These are phyloP conservation scores for Epichloe coenophiala DNA, from an alignment of 2,329 filamentous ascomycete genomes.

Conservation along the genomic window DNA sequence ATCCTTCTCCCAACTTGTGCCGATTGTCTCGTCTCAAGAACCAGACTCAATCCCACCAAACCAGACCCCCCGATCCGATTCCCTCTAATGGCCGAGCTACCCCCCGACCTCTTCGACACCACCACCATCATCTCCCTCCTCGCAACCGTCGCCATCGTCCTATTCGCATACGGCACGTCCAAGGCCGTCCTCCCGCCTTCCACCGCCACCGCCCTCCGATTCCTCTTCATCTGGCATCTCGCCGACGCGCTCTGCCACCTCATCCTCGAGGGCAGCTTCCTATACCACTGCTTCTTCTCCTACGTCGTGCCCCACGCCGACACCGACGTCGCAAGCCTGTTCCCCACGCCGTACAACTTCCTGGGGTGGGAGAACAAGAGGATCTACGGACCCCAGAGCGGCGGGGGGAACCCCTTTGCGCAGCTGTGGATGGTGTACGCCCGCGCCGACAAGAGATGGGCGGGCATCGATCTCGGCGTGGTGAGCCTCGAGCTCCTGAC, in stretches of 20 bases:
- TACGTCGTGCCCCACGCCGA: constrained; percentile 20
- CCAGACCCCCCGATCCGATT: not conserved
- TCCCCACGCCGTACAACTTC: constrained; percentile 38
- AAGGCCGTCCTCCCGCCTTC: constrained; percentile 31
- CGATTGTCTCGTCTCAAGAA: too few species aligned
- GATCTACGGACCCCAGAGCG: constrained; percentile 44
- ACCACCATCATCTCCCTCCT: constrained; percentile 46
- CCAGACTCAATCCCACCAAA: too few species aligned
- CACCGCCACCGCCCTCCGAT: constrained; percentile 45
- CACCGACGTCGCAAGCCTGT: constrained; percentile 16
- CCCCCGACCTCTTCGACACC: constrained; percentile 43
- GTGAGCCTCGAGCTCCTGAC: constrained; percentile 53
- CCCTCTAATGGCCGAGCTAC: constrained; percentile 18
- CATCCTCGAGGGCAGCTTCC: constrained; percentile 77
- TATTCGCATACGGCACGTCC: constrained; percentile 36
- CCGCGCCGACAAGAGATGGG: constrained; percentile 50
- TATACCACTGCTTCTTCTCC: constrained; percentile 86
- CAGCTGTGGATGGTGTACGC: constrained; percentile 58
- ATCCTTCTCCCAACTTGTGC: too few species aligned
- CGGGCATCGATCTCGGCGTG: constrained; percentile 46
- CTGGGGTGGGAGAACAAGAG: constrained; percentile 31
- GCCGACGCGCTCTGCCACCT: constrained; percentile 90
- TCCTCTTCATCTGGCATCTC: constrained; percentile 88
- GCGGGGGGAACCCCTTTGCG: constrained; percentile 39
- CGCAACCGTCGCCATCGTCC: constrained; percentile 37